phyloP scores from a whole-genome alignment of 129 eudicot species.

The Saussurea involucrata region DNA sequence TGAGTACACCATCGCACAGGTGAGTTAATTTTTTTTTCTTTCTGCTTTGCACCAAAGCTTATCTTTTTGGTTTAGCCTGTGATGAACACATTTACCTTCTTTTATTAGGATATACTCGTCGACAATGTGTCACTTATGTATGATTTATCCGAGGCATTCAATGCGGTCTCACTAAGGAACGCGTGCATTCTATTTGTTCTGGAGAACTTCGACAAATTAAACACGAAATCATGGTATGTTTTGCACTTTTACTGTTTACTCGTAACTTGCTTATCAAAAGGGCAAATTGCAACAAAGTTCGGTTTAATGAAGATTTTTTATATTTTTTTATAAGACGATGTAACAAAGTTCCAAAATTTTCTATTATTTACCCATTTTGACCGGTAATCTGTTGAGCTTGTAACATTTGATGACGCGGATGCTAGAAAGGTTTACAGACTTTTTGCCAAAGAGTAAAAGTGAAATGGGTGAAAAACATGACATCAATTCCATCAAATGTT shows the following conservation, averaged over 20 bases:
- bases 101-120: constrained; percentile 44
- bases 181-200: constrained; percentile 54
- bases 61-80: background rate
- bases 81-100: background rate
- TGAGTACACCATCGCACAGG: constrained; percentile 65
- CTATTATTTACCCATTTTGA: background rate
- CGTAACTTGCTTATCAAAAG: background rate
- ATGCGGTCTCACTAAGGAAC: constrained; percentile 55
- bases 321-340: background rate
- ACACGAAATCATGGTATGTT: constrained; percentile 42
- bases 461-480: background rate
- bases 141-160: constrained; percentile 58
- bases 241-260: background rate
- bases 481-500: background rate
- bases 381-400: background rate
- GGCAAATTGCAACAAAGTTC: background rate
- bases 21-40: constrained; percentile 5
- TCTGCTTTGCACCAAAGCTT: background rate
- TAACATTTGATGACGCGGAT: background rate
- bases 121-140: constrained; percentile 60
- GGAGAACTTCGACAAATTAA: constrained; percentile 52
- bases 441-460: too few relatives aligned
- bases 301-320: background rate
- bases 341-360: background rate
- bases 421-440: too few relatives aligned